These are phyloP conservation scores for Misopates orontium DNA, from an alignment of 257 asterid genomes.

Conservation along the genomic window DNA sequence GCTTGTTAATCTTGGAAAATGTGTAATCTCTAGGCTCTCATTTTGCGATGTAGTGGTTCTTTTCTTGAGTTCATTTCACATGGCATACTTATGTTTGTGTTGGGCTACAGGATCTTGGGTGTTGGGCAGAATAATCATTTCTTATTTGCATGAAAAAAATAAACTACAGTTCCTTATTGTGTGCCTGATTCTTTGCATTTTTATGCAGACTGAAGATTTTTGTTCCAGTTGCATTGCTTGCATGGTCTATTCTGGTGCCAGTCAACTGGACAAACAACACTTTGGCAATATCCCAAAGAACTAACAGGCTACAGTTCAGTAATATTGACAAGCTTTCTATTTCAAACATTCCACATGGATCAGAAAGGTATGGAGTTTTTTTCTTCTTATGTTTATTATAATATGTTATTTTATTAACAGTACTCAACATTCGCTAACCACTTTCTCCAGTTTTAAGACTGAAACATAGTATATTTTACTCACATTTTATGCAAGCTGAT, in stretches of 20 bases:
- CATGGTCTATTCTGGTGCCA: constrained; percentile 85
- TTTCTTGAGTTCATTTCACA: not conserved
- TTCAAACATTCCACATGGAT: constrained; percentile 77
- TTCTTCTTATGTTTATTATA: constrained; percentile 1
- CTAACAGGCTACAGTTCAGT: constrained; percentile 45
- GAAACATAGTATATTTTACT: too few species aligned
- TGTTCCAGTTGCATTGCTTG: constrained; percentile 74
- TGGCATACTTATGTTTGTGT: not conserved
- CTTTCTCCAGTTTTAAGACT: not conserved
- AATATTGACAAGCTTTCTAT: constrained; percentile 86
- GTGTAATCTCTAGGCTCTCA: too few species aligned
- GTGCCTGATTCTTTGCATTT: constrained; percentile 23
- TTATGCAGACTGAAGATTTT: constrained; percentile 80
- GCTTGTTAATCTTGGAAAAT: too few species aligned
- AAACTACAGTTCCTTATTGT: not conserved
- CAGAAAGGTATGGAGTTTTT: constrained; percentile 57
- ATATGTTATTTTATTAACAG: not conserved
- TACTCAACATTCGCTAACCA: not conserved
- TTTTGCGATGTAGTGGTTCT: too few species aligned
- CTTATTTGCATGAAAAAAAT: too few species aligned
- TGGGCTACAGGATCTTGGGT: not conserved
- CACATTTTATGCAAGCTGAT: too few species aligned
- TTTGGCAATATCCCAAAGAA: constrained; percentile 42
- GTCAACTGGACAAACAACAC: constrained; percentile 93
- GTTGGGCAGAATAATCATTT: not conserved